Evolutionary conservation across 2,329 filamentous ascomycete species (phyloP), one percentile per base, ranked within the genome.

Genomic region (Nannizziopsis barbatae): DNA sequence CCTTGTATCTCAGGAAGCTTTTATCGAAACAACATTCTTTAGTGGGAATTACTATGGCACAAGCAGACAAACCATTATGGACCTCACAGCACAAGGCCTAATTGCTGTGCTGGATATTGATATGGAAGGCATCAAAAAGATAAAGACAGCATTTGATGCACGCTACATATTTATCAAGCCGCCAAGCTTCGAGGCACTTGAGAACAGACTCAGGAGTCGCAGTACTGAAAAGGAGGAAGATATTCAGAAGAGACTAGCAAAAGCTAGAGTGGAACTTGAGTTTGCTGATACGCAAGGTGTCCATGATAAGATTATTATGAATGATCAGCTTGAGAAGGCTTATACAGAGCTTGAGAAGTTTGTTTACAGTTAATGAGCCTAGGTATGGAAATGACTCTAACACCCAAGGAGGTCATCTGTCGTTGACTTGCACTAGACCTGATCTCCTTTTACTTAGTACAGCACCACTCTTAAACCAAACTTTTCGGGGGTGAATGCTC

Each of bases 111-210:
- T 95, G 56, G 87, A 94, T 65, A 95, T 94, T 62, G 87, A 94
- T 74, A 92, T 94, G 83, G 50, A 78, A 72, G 87, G 87, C 53
- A 85, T 93, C 51, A 93, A 92, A 71, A 86, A 93, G 68, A 83
- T 94, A 61, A 84, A 85, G 65, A 75, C 76, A 50, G 72, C 71
- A 54, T 76, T 87, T 55, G 73, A 78, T 45, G 84, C 84, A 3
- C 79, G 84, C 50, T 92, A 84, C 68, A 71, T 92, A 57, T 93
- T 93, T 67, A 75, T 94, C 52, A 76, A 80, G 33, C 87, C 87
- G 22, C 87, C 87, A 0, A 81, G 75, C 7, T 69, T 83, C 55
- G 77, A 82, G 57, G 73, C 76, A 27, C 75, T 93, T 18, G 86
- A 92, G 70, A 60, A 75, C 59, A 75, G 84, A 30, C 72, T 89